Evolutionary conservation across 257 asterid genomes (phyloP).

Genomic region (Nicotiana undulata): DNA sequence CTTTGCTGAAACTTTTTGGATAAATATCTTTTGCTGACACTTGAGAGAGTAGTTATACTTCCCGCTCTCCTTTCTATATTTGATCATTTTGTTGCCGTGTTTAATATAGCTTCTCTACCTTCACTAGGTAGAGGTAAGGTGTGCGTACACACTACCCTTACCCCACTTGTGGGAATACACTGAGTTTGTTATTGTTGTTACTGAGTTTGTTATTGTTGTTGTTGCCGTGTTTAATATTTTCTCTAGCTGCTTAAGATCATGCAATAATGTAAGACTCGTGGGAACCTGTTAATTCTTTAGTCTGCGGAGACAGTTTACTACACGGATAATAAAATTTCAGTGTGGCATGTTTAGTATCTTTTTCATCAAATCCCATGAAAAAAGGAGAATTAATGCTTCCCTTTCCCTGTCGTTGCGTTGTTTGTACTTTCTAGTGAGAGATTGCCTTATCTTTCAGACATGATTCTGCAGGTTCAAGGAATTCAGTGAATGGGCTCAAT

Average conservation of each 20-base stretch:
- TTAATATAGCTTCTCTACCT: neutral
- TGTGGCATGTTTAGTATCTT: neutral
- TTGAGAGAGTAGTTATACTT: neutral
- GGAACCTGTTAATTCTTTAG: neutral
- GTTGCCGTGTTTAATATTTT: neutral
- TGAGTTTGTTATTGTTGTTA: too few relatives aligned
- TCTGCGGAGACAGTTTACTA: neutral
- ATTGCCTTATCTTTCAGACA: conserved; percentile 15
- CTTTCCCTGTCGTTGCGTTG: neutral
- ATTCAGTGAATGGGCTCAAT: conserved; percentile 99
- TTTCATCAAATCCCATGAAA: neutral
- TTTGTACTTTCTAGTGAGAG: conserved; percentile 3
- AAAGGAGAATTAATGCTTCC: neutral
- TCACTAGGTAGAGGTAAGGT: too few relatives aligned
- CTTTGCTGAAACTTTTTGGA: too few relatives aligned
- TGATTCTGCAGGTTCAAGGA: conserved; percentile 69
- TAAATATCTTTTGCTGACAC: too few relatives aligned
- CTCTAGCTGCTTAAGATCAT: neutral
- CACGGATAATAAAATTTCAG: neutral
- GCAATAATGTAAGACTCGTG: neutral
- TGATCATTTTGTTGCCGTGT: neutral
- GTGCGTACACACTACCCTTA: too few relatives aligned
- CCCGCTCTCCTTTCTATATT: neutral
- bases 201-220: too few relatives aligned
- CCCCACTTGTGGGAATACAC: too few relatives aligned